Percentiles rank a stretch among this genome's conserved stretches.
phyloP scores from a whole-genome alignment of 1,139 yeast species.

The Yamadazyma triangularis region DNA sequence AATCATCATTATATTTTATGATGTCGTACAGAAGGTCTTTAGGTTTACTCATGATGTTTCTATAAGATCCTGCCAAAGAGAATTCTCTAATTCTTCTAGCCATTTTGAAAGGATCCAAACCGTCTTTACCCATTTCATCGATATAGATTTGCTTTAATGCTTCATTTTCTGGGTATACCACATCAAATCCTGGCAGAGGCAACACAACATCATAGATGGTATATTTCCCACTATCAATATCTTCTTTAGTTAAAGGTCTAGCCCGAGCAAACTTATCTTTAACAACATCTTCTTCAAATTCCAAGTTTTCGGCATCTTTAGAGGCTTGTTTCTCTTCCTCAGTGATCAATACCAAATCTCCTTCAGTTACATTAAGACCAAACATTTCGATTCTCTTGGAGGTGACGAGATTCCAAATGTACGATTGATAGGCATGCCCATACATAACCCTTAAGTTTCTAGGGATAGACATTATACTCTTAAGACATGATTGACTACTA shows the following conservation, averaged over 20 bases:
- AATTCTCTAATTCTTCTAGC: conserved; percentile 80
- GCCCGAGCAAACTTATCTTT: conserved; percentile 56
- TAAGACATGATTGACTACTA: conserved; percentile 52
- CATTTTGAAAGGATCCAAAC: conserved; percentile 82
- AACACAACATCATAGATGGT: conserved; percentile 80
- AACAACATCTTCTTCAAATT: conserved; percentile 60
- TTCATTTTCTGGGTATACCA: conserved; percentile 72
- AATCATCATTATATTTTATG: conserved; percentile 56
- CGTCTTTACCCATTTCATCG: conserved; percentile 73
- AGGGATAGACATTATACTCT: conserved; percentile 88
- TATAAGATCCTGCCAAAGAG: conserved; percentile 86
- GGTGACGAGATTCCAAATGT: conserved; percentile 87
- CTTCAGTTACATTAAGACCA: conserved; percentile 69
- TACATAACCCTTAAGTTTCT: conserved; percentile 91
- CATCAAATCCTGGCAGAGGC: conserved; percentile 93
- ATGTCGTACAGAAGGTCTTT: conserved; percentile 58
- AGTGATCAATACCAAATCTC: conserved; percentile 70
- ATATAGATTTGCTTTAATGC: conserved; percentile 59
- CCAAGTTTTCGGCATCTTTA: conserved; percentile 41
- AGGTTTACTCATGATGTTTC: conserved; percentile 72
- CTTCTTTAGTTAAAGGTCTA: conserved; percentile 68
- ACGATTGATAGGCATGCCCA: conserved; percentile 96
- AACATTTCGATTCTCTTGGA: conserved; percentile 68
- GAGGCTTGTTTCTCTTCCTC: conserved; percentile 17
- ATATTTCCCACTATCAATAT: conserved; percentile 54